These are phyloP conservation scores for Neurospora sp. DNA, from an alignment of 2,329 filamentous ascomycete genomes.

Conservation along the genomic window DNA sequence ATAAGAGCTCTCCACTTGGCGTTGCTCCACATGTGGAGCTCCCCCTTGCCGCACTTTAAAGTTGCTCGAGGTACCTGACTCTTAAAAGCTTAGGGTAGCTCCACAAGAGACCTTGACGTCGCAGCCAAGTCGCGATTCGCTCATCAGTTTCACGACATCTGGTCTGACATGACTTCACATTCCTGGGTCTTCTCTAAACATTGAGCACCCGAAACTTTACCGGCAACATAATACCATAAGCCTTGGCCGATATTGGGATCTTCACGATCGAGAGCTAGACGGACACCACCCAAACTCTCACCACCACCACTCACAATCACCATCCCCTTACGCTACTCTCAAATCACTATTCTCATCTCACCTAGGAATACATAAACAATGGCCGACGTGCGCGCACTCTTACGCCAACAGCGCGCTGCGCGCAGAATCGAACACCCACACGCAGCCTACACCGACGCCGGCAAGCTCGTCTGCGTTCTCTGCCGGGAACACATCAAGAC, in stretches of 20 bases:
- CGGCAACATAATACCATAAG: not conserved
- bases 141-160: not conserved
- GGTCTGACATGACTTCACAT: not conserved
- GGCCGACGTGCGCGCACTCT: conserved; percentile 70
- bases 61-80: conserved; percentile 4
- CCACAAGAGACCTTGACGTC: not conserved
- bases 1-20: not conserved
- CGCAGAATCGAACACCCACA: conserved; percentile 63
- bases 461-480: conserved; percentile 57
- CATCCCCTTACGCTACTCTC: not conserved
- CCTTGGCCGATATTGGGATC: not conserved
- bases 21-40: not conserved
- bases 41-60: not conserved
- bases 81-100: not conserved
- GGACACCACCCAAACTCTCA: not conserved
- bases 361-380: conserved; percentile 32
- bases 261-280: not conserved
- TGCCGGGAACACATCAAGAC: conserved; percentile 57
- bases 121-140: not conserved
- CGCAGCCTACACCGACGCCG: conserved; percentile 57
- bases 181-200: not conserved
- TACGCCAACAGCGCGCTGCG: conserved; percentile 67
- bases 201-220: not conserved
- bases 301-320: not conserved
- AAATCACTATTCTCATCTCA: not conserved